Percentiles rank a stretch among this genome's conserved stretches.
phyloP scores from a whole-genome alignment of 352 stramenopile genomes.

The Pythium inflatum region DNA sequence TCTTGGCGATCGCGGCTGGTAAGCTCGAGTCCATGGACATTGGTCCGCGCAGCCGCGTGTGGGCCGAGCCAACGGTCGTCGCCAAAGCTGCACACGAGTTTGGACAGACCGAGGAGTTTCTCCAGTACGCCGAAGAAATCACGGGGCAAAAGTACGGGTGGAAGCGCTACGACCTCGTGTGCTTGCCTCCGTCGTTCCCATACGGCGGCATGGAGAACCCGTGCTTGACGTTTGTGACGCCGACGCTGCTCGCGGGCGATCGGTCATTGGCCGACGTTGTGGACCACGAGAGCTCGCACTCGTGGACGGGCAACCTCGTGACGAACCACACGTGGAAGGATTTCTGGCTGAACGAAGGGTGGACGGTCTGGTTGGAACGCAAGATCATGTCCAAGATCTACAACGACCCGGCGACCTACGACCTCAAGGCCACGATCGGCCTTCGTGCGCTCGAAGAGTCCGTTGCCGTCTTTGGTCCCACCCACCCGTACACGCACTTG shows the following conservation, averaged over 20 bases:
- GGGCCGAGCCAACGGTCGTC: slow-evolving; percentile 66
- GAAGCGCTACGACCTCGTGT: slow-evolving; percentile 97
- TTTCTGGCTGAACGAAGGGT: slow-evolving; percentile 99
- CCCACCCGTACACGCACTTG: slow-evolving; percentile 63
- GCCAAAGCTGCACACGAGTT: slow-evolving; percentile 84
- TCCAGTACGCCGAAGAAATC: slow-evolving; percentile 92
- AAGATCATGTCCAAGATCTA: slow-evolving; percentile 52
- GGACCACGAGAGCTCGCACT: slow-evolving; percentile 79
- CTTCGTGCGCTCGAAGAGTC: slow-evolving; percentile 29
- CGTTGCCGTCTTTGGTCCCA: slow-evolving; percentile 40
- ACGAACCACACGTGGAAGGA: slow-evolving; percentile 96
- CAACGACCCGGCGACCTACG: slow-evolving; percentile 19
- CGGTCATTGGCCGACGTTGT: slow-evolving; percentile 95
- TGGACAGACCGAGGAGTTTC: slow-evolving; percentile 91
- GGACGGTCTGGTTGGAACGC: slow-evolving; percentile 97
- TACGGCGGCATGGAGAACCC: slow-evolving; percentile 99
- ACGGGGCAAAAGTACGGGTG: slow-evolving; percentile 58
- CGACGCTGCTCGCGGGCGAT: slow-evolving; percentile 95
- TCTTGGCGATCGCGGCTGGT: slow-evolving; percentile 52
- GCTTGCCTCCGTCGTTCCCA: slow-evolving; percentile 89
- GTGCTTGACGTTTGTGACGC: slow-evolving; percentile 96
- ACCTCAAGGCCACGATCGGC: slow-evolving; percentile 33
- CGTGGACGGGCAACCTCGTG: slow-evolving; percentile 27
- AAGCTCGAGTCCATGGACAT: slow-evolving; percentile 91
- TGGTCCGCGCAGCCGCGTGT: slow-evolving; percentile 65